Conservation (phyloP, 495 filamentous ascomycete species). For the Podospora conica region DNA sequence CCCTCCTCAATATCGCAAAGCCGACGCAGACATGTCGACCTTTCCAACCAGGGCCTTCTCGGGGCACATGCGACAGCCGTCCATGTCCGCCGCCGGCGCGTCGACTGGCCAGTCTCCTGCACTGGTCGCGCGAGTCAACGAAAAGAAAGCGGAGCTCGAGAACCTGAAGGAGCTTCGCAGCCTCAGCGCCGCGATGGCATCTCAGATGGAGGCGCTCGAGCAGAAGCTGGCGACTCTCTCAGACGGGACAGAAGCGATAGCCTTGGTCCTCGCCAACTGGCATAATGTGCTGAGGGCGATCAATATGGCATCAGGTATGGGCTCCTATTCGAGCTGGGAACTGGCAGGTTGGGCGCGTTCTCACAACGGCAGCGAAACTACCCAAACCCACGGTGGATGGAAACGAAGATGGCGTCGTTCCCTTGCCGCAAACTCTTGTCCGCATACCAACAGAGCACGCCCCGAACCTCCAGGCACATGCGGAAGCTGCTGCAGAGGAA, state of each 20-base stretch:
- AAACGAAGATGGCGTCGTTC: slow-evolving; percentile 30
- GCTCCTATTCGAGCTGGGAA: slow-evolving; percentile 7
- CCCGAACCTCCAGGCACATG: slow-evolving; percentile 47
- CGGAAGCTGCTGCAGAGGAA: slow-evolving; percentile 37
- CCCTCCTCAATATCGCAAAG: background rate
- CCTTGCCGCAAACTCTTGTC: slow-evolving; percentile 73
- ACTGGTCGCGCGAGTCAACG: slow-evolving; percentile 78
- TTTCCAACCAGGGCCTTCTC: slow-evolving; percentile 50
- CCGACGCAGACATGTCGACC: slow-evolving; percentile 23
- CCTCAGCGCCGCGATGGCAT: slow-evolving; percentile 77
- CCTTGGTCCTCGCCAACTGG: slow-evolving; percentile 90
- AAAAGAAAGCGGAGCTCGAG: slow-evolving; percentile 90
- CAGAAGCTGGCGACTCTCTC: slow-evolving; percentile 81
- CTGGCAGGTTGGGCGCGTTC: slow-evolving; percentile 34
- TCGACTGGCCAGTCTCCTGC: slow-evolving; percentile 67
- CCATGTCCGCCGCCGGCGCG: slow-evolving; percentile 41
- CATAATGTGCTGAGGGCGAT: slow-evolving; percentile 90
- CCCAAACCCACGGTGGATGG: slow-evolving; percentile 31
- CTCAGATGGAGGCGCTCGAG: slow-evolving; percentile 87
- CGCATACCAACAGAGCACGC: slow-evolving; percentile 69
- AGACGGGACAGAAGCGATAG: slow-evolving; percentile 93
- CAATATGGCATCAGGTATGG: slow-evolving; percentile 91
- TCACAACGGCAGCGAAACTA: slow-evolving; percentile 54
- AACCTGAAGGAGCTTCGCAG: slow-evolving; percentile 82
- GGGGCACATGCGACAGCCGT: slow-evolving; percentile 57